Evolutionary conservation across 2,329 filamentous ascomycete genomes (phyloP).

Genomic region (Cytospora mali): DNA sequence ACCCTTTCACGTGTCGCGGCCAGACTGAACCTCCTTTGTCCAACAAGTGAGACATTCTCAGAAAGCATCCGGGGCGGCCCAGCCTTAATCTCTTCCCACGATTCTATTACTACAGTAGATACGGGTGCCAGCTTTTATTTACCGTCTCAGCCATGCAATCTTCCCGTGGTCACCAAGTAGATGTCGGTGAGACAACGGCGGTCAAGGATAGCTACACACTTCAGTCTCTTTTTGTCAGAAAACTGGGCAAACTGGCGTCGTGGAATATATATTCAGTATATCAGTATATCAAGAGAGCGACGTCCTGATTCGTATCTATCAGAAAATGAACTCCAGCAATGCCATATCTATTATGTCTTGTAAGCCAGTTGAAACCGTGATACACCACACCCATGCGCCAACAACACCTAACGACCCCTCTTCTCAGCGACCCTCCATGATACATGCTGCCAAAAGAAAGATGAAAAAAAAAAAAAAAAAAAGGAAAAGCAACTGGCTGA

Average conservation of each 20-base stretch:
- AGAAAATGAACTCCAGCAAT: conserved; percentile 21
- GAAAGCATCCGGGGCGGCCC: too few relatives aligned
- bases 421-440: neutral
- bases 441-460: neutral
- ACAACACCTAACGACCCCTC: neutral
- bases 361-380: conserved; percentile 4
- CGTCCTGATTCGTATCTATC: conserved; percentile 15
- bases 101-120: too few relatives aligned
- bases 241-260: too few relatives aligned
- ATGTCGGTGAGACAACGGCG: neutral
- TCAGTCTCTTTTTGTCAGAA: too few relatives aligned
- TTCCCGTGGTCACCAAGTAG: neutral
- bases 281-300: neutral
- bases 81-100: too few relatives aligned
- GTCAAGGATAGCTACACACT: neutral
- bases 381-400: conserved; percentile 1
- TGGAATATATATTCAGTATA: neutral
- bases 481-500: neutral
- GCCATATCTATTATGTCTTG: conserved; percentile 4
- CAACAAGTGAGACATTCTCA: neutral
- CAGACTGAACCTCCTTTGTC: neutral
- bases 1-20: neutral
- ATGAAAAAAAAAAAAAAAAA: too few relatives aligned
- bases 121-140: neutral
- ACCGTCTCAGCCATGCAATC: neutral